Evolutionary conservation across 1,284 basidiomycete genomes (phyloP).

Genomic region (Sphaerobolus stellatus): DNA sequence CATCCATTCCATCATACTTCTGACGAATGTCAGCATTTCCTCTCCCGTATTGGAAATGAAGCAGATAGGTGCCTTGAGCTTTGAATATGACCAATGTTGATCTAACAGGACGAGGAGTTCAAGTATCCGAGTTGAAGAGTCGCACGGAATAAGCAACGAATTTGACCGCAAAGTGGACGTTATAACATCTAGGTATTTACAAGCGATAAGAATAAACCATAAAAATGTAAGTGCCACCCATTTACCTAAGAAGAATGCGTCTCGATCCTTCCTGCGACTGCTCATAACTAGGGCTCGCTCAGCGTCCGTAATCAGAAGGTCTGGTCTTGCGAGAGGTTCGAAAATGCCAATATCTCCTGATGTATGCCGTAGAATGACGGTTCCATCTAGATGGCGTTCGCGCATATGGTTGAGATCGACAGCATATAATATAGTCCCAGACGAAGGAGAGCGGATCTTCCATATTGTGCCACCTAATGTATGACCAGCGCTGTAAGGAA

Average conservation of each 20-base stretch:
- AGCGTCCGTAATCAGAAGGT: constrained; percentile 92
- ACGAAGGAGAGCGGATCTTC: constrained; percentile 96
- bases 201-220: constrained; percentile 8
- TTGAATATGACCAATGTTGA: constrained; percentile 94
- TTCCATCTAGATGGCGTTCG: constrained; percentile 95
- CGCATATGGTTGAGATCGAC: constrained; percentile 96
- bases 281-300: constrained; percentile 81
- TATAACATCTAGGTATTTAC: constrained; percentile 66
- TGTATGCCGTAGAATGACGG: constrained; percentile 74
- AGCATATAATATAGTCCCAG: constrained; percentile 94
- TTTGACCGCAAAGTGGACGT: constrained; percentile 79
- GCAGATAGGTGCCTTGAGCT: constrained; percentile 83
- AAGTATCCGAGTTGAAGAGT: constrained; percentile 89
- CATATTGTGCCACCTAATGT: constrained; percentile 96
- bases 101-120: constrained; percentile 95
- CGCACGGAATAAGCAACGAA: constrained; percentile 88
- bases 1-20: constrained; percentile 99
- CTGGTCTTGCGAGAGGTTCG: constrained; percentile 85
- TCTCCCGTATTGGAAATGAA: constrained; percentile 87
- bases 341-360: constrained; percentile 67
- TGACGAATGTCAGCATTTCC: constrained; percentile 92
- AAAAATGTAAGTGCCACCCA: not conserved
- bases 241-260: constrained; percentile 83
- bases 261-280: constrained; percentile 87
- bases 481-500: constrained; percentile 95